Base-by-base conservation (phyloP, 192 early-diverging fungal genomes). In the Gonapodya prolifera region DNA sequence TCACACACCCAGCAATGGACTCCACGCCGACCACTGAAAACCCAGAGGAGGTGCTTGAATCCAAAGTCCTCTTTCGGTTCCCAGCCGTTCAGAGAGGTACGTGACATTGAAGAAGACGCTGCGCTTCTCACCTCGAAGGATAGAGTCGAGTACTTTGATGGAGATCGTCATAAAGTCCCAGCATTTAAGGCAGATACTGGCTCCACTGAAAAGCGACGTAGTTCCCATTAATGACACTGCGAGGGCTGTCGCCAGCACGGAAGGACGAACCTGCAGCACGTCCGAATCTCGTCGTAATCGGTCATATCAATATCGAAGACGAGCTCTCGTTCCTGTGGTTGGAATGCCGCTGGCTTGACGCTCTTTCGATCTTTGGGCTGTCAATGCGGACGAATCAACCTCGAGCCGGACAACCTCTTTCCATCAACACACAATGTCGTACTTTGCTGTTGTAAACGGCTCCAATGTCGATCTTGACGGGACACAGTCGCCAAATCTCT, bases 281-380 rank as follows among this genome's bases (percentile, higher is more conserved):
- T 97, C 69, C 97, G 88, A 69, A 99, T 88, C 34, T 97, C 96
- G 82, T 99, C 97, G 79, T 99, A 99, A 83, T 99, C 97, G 0
- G 95, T 97, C 95, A 99, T 95, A 87, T 99, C 97, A 77, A 99
- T 96, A 91, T 99, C 97, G 87, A 99, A 95, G 32, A 99, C 93
- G 36, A 99, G 84, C 80, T 99, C 97, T 77, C 95, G 92, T 75
- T 93, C 85, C 8, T 90, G 81, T 0, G 97, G 92, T 8, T 85
- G 81, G 79, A 97, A 95, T 2, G 89, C 91, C 1, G 87, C 86
- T 0, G 92, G 86, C 35, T 83, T 80, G n/a, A 95, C 82, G 29
- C 87, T 86, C 79, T 93, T 95, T 74, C 91, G 93, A 61, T 98
- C 90, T 78, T 90, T 92, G 23, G 97, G 97, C 87, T 92, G 79